Evolutionary conservation across 2,329 filamentous ascomycete species (phyloP), one percentile per base, ranked within the genome.

Genomic region (Podosphaera fusca): DNA sequence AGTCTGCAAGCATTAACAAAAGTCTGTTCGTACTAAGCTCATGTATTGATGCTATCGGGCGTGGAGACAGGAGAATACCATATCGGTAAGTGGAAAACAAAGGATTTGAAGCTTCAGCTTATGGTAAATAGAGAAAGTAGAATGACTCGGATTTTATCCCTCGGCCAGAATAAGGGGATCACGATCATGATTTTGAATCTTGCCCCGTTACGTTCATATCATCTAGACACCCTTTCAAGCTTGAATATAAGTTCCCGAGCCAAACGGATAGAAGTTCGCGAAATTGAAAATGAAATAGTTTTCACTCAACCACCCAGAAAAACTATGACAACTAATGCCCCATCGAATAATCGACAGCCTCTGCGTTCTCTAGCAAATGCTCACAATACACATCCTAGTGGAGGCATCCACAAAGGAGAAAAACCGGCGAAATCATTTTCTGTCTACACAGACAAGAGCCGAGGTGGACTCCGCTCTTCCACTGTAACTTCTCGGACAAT

Each of bases 101-200:
- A 12, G 38, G n/a, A 42, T 12, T 12, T 4, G 4, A 42, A 42
- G n/a, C 38, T 12, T 12, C 10, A 12, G 38, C 21, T 50, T 29
- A 58, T 10, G 21, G 12, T 55, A 9, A 42, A n/a, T 9, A 55
- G 60, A 51, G 61, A 62, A 34, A 61, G 60, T 21, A 95, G 96
- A 73, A 95, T 96, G 90, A 96, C 92, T 0, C 79, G 90, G 52
- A 95, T 96, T 57, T 71, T 96, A 33, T 90, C 85, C 0, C 72
- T 96, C 7, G 90, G 90, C 2, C 90, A 95, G 71, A 95, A 96
- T 71, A 87, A 94, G 61, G 90, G 92, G 55, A 80, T 95, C 62
- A 95, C 89, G 0, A 79, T 96, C 66, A 96, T 96, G 92, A 92
- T 96, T 58, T 75, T 96, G 42, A 96, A 96, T 66, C 77, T 96